Conservation (phyloP, 441 rosid species). For the Jatropha multifida region DNA sequence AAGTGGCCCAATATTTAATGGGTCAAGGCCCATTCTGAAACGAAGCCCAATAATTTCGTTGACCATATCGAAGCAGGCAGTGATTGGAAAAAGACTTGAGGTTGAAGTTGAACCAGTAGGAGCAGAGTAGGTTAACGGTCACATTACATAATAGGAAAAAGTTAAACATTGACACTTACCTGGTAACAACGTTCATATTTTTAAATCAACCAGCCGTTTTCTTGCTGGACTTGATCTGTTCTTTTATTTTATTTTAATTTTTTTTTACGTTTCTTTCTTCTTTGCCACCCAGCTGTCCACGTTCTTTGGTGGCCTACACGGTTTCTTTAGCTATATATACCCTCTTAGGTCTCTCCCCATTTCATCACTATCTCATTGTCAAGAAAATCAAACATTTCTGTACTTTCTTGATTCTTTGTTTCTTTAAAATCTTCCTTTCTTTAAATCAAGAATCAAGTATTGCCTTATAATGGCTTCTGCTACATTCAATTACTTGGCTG, state of each 20-base stretch:
- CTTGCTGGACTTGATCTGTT: slow-evolving; percentile 4
- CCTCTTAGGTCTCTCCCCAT: not conserved
- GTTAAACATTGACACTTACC: not conserved
- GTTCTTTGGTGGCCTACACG: slow-evolving; percentile 21
- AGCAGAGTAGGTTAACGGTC: slow-evolving; percentile 5
- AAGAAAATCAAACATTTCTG: not conserved
- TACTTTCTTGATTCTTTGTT: not conserved
- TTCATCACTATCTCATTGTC: not conserved
- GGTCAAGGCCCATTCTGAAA: too few species aligned
- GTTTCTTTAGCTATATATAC: slow-evolving; percentile 16
- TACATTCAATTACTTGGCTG: slow-evolving; percentile 4
- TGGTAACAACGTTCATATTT: not conserved
- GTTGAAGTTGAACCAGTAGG: too few species aligned
- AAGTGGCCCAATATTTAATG: too few species aligned
- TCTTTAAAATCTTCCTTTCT: not conserved
- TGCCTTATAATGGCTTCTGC: not conserved
- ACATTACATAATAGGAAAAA: not conserved
- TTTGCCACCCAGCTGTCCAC: slow-evolving; percentile 33
- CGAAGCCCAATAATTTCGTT: too few species aligned
- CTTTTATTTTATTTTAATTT: not conserved
- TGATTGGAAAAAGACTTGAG: too few species aligned
- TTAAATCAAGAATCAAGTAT: not conserved
- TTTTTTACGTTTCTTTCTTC: not conserved
- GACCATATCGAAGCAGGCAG: too few species aligned
- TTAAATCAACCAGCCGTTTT: slow-evolving; percentile 17